These are phyloP conservation scores for Nemania serpens DNA, from an alignment of 2,329 filamentous ascomycete species.

Conservation along the genomic window DNA sequence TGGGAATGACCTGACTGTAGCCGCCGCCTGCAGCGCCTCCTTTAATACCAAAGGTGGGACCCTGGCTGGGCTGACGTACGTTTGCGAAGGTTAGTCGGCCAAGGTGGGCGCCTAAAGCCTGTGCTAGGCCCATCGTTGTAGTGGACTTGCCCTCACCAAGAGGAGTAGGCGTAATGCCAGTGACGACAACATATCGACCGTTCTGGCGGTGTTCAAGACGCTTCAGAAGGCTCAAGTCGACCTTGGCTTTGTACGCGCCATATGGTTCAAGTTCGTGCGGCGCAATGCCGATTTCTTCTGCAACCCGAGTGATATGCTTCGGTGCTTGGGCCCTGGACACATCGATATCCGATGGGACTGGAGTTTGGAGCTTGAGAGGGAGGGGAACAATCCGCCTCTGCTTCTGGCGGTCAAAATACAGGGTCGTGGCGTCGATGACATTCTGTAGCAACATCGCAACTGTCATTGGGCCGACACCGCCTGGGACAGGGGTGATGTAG, in stretches of 20 bases:
- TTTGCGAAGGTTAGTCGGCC: slow-evolving; percentile 92
- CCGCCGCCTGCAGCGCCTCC: slow-evolving; percentile 95
- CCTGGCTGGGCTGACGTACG: slow-evolving; percentile 94
- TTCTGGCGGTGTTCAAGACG: slow-evolving; percentile 85
- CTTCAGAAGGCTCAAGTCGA: slow-evolving; percentile 80
- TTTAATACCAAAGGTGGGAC: slow-evolving; percentile 98
- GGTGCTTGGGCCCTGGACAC: slow-evolving; percentile 87
- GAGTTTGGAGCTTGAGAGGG: slow-evolving; percentile 76
- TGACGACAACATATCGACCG: slow-evolving; percentile 89
- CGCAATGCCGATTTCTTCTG: slow-evolving; percentile 84
- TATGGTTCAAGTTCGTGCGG: slow-evolving; percentile 92
- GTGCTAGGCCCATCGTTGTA: slow-evolving; percentile 92
- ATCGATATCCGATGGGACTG: slow-evolving; percentile 94
- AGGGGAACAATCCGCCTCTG: slow-evolving; percentile 78
- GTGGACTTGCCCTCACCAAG: slow-evolving; percentile 98
- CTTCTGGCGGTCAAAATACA: slow-evolving; percentile 83
- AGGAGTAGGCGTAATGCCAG: slow-evolving; percentile 94
- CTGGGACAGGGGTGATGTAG: slow-evolving; percentile 92
- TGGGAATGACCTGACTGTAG: slow-evolving; percentile 98
- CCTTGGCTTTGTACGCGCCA: slow-evolving; percentile 94
- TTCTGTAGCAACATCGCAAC: slow-evolving; percentile 98
- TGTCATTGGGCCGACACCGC: slow-evolving; percentile 97
- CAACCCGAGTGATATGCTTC: slow-evolving; percentile 87
- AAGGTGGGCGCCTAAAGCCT: slow-evolving; percentile 88
- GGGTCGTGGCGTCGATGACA: slow-evolving; percentile 82